Evolutionary conservation across 495 filamentous ascomycete species (phyloP), one percentile per base, ranked within the genome.

Genomic region (Penicillium taxi): DNA sequence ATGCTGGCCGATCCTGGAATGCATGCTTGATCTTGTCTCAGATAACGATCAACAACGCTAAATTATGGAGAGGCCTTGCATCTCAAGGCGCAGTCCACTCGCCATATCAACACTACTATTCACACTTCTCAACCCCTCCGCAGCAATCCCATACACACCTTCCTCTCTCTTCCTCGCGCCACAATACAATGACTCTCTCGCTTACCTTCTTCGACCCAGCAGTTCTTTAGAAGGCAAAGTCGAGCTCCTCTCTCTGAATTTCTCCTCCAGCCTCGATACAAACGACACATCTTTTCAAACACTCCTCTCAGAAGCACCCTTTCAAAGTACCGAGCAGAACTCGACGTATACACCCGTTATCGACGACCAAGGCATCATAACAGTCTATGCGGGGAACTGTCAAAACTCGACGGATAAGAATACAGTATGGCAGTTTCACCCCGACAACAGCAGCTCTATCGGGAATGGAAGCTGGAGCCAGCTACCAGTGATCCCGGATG

Each of bases 351-450:
- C 74, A 9, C 74, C 87, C 0, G 66, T 73, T 1, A 65, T 89
- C 18, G 74, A 83, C 26, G 56, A 72, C 25, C 62, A 72, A 44
- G 86, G 85, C 6, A 68, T 73, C 13, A 73, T 94, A 29, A 73
- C 72, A 16, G 74, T 87, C 6, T 78, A 84, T 34, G 59, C 78
- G 0, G 87, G 88, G 5, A 65, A 79, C 36, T 94, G 88, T 53
- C 53, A 55, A 16, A 55, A 56, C 3, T 45, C 56, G 25, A 61
- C 67, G 5, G 52, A 59, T 14, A 36, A 52, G n/a, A 60, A 48
- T n/a, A 39, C 61, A 29, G 32, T 67, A 34, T 86, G 81, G 81
- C 62, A 47, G 20, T 83, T 76, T 37, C 61, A 48, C 4, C 55
- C 73, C 9, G 50, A 69, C 9, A 48, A 41, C 8, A 50, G 41